Conservation (phyloP, 2,329 filamentous ascomycete species). For the Talaromyces sp. region DNA sequence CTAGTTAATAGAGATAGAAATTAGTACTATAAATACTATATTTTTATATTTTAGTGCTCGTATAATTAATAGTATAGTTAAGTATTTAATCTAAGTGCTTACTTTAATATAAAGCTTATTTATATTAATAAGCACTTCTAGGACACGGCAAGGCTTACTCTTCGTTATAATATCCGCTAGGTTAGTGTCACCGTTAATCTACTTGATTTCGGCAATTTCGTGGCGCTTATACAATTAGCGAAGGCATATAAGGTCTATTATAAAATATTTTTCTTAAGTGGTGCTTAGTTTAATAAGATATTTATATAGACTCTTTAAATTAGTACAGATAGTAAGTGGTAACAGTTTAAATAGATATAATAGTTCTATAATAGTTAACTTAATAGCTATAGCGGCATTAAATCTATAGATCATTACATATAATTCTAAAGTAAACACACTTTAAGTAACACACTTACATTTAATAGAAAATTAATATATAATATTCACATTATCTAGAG, state of each 20-base stretch:
- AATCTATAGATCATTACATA: too few species aligned
- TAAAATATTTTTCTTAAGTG: too few species aligned
- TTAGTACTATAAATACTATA: too few species aligned
- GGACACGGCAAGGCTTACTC: not conserved
- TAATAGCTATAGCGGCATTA: not conserved
- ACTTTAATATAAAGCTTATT: not conserved
- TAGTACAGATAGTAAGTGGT: not conserved
- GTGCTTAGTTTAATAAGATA: not conserved
- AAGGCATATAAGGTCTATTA: not conserved
- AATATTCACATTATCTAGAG: too few species aligned
- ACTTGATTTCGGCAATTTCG: not conserved
- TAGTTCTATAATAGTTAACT: not conserved
- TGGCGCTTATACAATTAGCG: not conserved
- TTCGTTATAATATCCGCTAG: not conserved
- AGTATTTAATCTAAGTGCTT: too few species aligned
- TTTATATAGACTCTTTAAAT: not conserved
- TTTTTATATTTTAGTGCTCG: too few species aligned
- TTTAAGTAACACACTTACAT: too few species aligned
- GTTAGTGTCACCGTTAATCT: not conserved
- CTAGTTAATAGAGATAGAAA: too few species aligned
- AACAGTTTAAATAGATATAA: not conserved
- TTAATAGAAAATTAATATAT: too few species aligned
- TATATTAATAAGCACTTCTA: not conserved
- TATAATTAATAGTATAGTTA: too few species aligned
- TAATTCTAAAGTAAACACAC: too few species aligned